Conservation (phyloP, 1,284 basidiomycete species). For the Ustilago trichophora region DNA sequence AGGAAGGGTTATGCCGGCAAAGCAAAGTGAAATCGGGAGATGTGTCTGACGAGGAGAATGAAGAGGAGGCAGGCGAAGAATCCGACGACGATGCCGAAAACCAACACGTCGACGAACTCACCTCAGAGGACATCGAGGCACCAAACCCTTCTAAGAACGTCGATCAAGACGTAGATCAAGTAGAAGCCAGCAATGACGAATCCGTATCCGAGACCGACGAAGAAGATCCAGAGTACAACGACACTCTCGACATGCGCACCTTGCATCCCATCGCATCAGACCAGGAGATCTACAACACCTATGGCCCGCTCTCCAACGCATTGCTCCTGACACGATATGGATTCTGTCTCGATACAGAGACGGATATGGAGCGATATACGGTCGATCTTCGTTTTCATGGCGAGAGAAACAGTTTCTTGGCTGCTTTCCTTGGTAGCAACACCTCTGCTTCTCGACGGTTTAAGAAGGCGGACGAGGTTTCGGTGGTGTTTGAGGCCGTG, state of each 20-base stretch:
- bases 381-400: conserved; percentile 35
- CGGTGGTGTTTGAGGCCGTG: too few relatives aligned
- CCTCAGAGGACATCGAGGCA: too few relatives aligned
- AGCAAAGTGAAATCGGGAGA: background rate
- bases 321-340: conserved; percentile 58
- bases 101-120: too few relatives aligned
- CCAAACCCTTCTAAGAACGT: too few relatives aligned
- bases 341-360: conserved; percentile 56
- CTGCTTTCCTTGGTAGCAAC: background rate
- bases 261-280: conserved; percentile 1
- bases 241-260: conserved; percentile 57
- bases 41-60: background rate
- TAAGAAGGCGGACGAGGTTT: too few relatives aligned
- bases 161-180: too few relatives aligned
- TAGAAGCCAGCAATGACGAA: too few relatives aligned
- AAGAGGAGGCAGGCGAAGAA: background rate
- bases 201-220: too few relatives aligned
- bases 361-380: conserved; percentile 52
- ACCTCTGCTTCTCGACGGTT: background rate
- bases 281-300: conserved; percentile 56
- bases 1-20: conserved; percentile 8
- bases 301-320: conserved; percentile 56
- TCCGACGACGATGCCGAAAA: too few relatives aligned
- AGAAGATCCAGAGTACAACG: conserved; percentile 11
- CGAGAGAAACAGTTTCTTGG: conserved; percentile 26